Conservation (phyloP, 2,329 filamentous ascomycete species). For the Madurella mycetomatis region DNA sequence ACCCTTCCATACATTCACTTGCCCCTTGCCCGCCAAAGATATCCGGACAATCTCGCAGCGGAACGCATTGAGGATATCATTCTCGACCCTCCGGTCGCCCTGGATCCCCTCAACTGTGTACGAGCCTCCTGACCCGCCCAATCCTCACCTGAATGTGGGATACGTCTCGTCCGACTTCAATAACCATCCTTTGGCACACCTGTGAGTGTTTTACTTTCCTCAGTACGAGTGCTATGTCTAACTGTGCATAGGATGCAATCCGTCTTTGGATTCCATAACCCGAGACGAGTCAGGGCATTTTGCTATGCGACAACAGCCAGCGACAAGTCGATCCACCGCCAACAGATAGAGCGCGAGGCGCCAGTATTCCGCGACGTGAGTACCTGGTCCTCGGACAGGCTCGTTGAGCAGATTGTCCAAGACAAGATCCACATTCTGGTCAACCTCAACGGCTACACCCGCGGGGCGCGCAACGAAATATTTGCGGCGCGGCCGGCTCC, state of each 20-base stretch:
- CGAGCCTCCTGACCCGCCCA: constrained; percentile 77
- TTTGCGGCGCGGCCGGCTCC: constrained; percentile 93
- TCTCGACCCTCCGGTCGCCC: constrained; percentile 76
- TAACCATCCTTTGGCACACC: constrained; percentile 90
- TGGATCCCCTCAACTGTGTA: constrained; percentile 83
- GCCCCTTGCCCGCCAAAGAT: constrained; percentile 83
- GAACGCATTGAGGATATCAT: constrained; percentile 89
- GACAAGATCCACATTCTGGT: constrained; percentile 93
- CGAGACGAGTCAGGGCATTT: constrained; percentile 69
- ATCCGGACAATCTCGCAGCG: constrained; percentile 92
- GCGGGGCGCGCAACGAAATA: constrained; percentile 93
- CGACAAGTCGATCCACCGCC: constrained; percentile 81
- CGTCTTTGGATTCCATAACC: constrained; percentile 87
- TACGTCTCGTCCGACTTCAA: constrained; percentile 99
- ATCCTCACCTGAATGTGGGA: constrained; percentile 80
- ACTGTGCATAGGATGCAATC: constrained; percentile 72
- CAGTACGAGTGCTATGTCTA: background rate
- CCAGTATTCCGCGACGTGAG: constrained; percentile 89
- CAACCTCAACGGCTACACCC: constrained; percentile 96
- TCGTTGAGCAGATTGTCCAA: constrained; percentile 79
- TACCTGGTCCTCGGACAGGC: constrained; percentile 74
- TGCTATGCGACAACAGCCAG: constrained; percentile 95
- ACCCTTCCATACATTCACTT: constrained; percentile 97
- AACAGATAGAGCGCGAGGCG: constrained; percentile 88
- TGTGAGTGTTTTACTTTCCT: constrained; percentile 45